Evolutionary conservation across 768 basidiomycete species (phyloP).

Genomic region (Hericium rajendrae): DNA sequence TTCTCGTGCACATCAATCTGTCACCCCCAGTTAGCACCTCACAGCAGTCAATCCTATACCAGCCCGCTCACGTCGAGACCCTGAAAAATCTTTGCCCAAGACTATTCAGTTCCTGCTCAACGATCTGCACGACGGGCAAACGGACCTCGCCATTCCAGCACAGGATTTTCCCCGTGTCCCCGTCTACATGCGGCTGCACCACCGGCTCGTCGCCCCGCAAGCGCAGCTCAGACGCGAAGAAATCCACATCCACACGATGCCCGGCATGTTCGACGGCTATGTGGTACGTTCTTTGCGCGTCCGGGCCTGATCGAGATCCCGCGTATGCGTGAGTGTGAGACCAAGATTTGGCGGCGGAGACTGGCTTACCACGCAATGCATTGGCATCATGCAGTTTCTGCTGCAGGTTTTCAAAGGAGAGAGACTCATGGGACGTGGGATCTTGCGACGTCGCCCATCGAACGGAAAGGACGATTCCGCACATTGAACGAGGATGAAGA

Average conservation of each 20-base stretch:
- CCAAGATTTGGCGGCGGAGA: neutral
- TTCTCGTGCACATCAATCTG: constrained; percentile 58
- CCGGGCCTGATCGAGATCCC: constrained; percentile 42
- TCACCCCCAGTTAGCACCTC: neutral
- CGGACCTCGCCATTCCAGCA: constrained; percentile 85
- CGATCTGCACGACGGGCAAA: neutral
- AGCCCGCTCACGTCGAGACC: constrained; percentile 51
- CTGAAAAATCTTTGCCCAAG: constrained; percentile 46
- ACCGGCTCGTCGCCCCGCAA: constrained; percentile 51
- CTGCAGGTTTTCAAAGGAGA: constrained; percentile 17
- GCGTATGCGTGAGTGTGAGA: neutral
- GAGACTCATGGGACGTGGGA: constrained; percentile 7
- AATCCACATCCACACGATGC: constrained; percentile 28
- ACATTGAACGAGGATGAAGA: constrained; percentile 35
- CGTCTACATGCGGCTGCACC: constrained; percentile 54
- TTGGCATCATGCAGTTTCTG: constrained; percentile 38
- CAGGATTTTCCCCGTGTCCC: constrained; percentile 43
- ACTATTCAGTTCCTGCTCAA: too few species aligned
- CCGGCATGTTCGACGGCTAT: constrained; percentile 9
- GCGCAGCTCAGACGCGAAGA: constrained; percentile 69
- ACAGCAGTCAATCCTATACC: neutral
- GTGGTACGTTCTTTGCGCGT: constrained; percentile 36
- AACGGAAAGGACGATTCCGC: constrained; percentile 56
- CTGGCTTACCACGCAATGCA: constrained; percentile 43
- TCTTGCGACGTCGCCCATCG: constrained; percentile 11